Base-by-base conservation (phyloP, 108 stramenopile genomes). In the Conticribra weissflogii region DNA sequence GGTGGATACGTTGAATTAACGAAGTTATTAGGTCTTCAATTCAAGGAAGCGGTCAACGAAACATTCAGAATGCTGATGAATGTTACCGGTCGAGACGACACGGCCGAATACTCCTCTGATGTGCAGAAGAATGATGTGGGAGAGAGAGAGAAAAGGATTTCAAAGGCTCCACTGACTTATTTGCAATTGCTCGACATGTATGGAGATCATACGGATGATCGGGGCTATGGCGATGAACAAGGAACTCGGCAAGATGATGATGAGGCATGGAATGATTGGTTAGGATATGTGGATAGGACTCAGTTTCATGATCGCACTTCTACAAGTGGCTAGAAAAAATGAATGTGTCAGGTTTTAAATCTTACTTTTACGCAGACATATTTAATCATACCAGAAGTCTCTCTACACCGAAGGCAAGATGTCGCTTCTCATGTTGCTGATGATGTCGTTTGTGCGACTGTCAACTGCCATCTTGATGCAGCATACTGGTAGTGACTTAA, bases 141-240 rank as follows among this genome's bases (percentile, higher is more conserved):
- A 49, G 29, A 19, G 34, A 48, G 9, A 22, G 50, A 29, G 46
- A 12, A 0, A 46, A 46, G 32, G 30, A 63, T 8, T 19, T 57
- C 17, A 36, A 54, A 12, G 61, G 54, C 4, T 55, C 56, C 16
- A 61, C 64, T 18, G n/a, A 74, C 50, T 8, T 78, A 78, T 51
- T 53, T 78, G 27, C 63, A 71, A 51, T 31, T 78, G 57, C 46
- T 78, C 34, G 77, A 78, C 45, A 71, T 71, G 58, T 78, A 78
- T 25, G 69, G 77, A 21, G 47, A 59, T 48, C 27, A 29, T 17
- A 18, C 16, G 4, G 31, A 0, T 1, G 57, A 69, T 5, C n/a
- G n/a, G n/a, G n/a, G n/a, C n/a, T n/a, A n/a, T n/a, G n/a, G n/a
- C n/a, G n/a, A n/a, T n/a, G n/a, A n/a, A n/a, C n/a, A n/a, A n/a